Evolutionary conservation across 371 early-diverging fungal species (phyloP).

Genomic region (Basidiobolus heterosporus): DNA sequence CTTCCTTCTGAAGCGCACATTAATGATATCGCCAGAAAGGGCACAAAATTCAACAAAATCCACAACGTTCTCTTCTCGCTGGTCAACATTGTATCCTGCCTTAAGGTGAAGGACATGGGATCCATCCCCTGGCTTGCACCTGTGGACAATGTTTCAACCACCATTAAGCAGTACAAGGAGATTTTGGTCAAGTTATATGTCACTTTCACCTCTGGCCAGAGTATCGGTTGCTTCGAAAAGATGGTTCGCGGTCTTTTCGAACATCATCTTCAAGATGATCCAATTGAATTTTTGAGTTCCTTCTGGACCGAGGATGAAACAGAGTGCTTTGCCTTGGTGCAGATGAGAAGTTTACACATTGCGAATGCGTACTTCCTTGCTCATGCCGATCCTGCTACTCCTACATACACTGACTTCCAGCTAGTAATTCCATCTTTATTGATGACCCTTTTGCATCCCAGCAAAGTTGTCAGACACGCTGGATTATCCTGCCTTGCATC

Average conservation of each 20-base stretch:
- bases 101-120: slow-evolving; percentile 12
- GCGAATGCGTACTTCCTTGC: slow-evolving; percentile 35
- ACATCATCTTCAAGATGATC: slow-evolving; percentile 27
- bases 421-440: slow-evolving; percentile 61
- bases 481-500: too few relatives aligned
- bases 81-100: slow-evolving; percentile 11
- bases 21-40: slow-evolving; percentile 10
- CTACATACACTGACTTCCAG: slow-evolving; percentile 47
- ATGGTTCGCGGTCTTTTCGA: slow-evolving; percentile 33
- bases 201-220: slow-evolving; percentile 19
- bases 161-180: slow-evolving; percentile 7
- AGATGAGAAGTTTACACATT: slow-evolving; percentile 43
- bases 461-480: too few relatives aligned
- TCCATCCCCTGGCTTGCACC: slow-evolving; percentile 10
- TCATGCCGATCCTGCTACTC: slow-evolving; percentile 13
- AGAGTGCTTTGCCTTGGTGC: slow-evolving; percentile 11
- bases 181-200: slow-evolving; percentile 19
- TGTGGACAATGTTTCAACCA: too few relatives aligned
- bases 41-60: slow-evolving; percentile 9
- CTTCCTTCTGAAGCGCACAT: slow-evolving; percentile 11
- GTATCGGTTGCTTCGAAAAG: slow-evolving; percentile 25
- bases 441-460: slow-evolving; percentile 7
- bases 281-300: slow-evolving; percentile 43
- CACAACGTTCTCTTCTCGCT: slow-evolving; percentile 12
- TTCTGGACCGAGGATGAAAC: slow-evolving; percentile 31